Base-by-base conservation (phyloP, 768 basidiomycete species). In the Amanita pseudoporphyria region DNA sequence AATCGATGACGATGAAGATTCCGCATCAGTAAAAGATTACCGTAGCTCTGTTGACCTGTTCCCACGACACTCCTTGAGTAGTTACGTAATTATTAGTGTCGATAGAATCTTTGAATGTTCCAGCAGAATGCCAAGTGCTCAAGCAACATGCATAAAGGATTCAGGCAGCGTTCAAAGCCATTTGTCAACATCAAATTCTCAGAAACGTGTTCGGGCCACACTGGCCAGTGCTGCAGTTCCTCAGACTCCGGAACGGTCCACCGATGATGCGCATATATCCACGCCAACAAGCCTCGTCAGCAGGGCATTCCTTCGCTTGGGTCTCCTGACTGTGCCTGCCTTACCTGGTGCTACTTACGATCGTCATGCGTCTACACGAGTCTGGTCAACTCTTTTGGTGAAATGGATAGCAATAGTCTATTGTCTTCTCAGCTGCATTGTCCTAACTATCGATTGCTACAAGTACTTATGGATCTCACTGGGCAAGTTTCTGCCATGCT, bases 101-200 rank as follows among this genome's bases (percentile, higher is more conserved):
- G 2, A 24, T 28, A 5, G 5, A 18, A 5, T 42, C 10, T 26
- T 16, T 10, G 9, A 28, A 12, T 24, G 5, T 14, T 5, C 9
- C 5, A 22, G 9, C 14, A 54, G 60, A 30, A 59, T 64, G 40
- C 54, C 57, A 35, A 56, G 52, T 35, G 32, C 58, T 31, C 55
- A 57, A 50, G 63, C 60, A 21, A 70, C 66, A 7, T 31, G 26
- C 21, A 22, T 37, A 5, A 32, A 40, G 21, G 38, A 39, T 19
- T 39, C 38, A 24, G 68, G 69, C 40, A 73, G 70, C 52, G 66
- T 74, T 51, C 73, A 74, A 48, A 71, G 69, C 44, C 68, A 73
- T 56, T 62, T 74, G 30, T 76, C 73, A 13, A 62, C 61, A 16
- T 60, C 66, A 9, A 70, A 69, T 18, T 67, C 72, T 13, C 62